Evolutionary conservation across 345 rosid species (phyloP), one percentile per base, ranked within the genome.

Genomic region (Melaleuca alternifolia): DNA sequence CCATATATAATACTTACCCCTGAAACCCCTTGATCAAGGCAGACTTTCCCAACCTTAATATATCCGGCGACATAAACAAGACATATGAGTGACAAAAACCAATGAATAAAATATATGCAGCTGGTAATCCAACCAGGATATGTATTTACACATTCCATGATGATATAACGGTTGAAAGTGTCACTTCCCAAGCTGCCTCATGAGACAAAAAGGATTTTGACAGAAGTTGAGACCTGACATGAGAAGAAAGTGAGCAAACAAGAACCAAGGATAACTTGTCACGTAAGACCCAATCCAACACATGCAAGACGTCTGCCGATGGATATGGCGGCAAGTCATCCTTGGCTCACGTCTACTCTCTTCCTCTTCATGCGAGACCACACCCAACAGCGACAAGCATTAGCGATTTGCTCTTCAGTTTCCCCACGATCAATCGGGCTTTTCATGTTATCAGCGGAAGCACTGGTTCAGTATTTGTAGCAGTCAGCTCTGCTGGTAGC

Each of bases 321-420:
- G 75, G 12, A 50, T 24, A 23, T 7, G 88, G 86, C 75, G 87
- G 93, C 93, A 91, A 90, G 91, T 87, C 93, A 91, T 91, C 92
- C 91, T 91, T 90, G 92, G 93, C 91, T 91, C 92, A 90, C 48
- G 15, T 61, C 85, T 88, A 87, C 92, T 88, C 81, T 84, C 85
- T 84, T 65, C 83, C 88, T 85, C 82, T 79, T 85, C 91, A 90
- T 82, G 91, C 87, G 84, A 65, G 77, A 65, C 24, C 46, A 33
- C 77, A 65, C 46, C 10, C 46, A 33, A 65, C 77, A 20, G 46
- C 46, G 21, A 41, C 46, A 1, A 65, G 12, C 77, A 65, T 10
- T 65, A 33, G 46, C 46, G 33, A 33, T 37, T 33, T 37, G 11
- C 12, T 16, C 23, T 33, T 65, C 24, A 65, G 33, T 30, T 65